phyloP scores from a whole-genome alignment of 208 protist species.

The Leishmania turanica region DNA sequence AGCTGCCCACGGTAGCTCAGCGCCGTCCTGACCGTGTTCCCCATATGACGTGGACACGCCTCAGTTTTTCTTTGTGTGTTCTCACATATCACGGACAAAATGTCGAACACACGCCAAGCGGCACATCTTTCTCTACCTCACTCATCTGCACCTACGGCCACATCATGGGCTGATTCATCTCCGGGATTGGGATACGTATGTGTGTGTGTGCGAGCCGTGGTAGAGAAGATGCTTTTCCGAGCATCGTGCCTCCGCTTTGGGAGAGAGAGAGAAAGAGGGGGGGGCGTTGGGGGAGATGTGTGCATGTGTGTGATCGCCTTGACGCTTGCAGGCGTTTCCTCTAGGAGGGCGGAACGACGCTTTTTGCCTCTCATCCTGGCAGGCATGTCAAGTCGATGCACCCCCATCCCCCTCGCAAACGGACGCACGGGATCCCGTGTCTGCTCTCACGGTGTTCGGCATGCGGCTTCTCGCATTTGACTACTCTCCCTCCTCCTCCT shows the following conservation, averaged over 20 bases:
- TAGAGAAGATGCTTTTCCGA: background rate
- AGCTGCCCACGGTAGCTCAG: background rate
- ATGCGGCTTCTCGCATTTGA: background rate
- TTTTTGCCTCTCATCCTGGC: background rate
- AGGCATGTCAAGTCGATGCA: background rate
- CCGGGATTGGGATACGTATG: background rate
- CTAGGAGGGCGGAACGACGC: background rate
- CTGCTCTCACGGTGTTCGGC: background rate
- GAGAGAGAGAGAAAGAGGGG: no score
- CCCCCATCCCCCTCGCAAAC: background rate
- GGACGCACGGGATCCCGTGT: background rate
- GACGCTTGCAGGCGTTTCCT: background rate
- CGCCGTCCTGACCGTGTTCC: background rate
- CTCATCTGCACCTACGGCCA: background rate
- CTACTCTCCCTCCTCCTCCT: background rate
- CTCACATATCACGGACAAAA: background rate
- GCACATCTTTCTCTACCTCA: background rate
- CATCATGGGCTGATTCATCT: background rate
- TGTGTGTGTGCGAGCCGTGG: background rate
- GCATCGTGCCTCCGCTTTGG: background rate
- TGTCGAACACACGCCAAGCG: background rate
- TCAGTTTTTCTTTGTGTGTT: background rate
- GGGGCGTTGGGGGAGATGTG: background rate
- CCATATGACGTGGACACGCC: background rate
- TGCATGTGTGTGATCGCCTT: background rate